Evolutionary conservation across 202 grass and related monocot species (phyloP), one percentile per base, ranked within the genome.

Genomic region (Hordeum pubiflorum): DNA sequence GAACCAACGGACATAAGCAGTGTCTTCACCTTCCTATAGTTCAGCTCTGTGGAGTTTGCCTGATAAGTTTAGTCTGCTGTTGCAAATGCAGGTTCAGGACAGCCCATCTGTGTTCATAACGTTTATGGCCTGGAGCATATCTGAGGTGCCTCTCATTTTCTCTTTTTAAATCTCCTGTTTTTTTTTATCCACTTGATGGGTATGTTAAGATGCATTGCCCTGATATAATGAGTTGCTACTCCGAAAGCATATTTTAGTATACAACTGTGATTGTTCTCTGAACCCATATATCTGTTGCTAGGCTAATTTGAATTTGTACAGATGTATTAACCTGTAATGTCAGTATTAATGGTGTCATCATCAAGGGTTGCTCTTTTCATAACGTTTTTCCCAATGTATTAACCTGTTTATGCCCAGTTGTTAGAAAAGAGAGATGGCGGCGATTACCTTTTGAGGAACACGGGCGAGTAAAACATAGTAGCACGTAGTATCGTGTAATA

Each of bases 121-220:
- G 18, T 93, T 97, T 72, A 82, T 81, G 63, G 90, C 92, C 43
- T 97, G 95, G 95, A 94, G 92, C 77, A 82, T 91, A 56, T 88
- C 90, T 77, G 95, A 97, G 90, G 95, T 97, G n/a, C n/a, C n/a
- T n/a, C n/a, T n/a, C n/a, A n/a, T n/a, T n/a, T n/a, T n/a, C n/a
- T n/a, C n/a, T n/a, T n/a, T n/a, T n/a, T n/a, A n/a, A n/a, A n/a
- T n/a, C n/a, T n/a, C n/a, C n/a, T n/a, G n/a, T n/a, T n/a, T n/a
- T n/a, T n/a, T n/a, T n/a, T n/a, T n/a, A n/a, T n/a, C n/a, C n/a
- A 31, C 29, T 13, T 1, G 3, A 27, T 5, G 12, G 76, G 6
- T 41, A 66, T 7, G 8, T 66, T 69, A 70, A 12, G 23, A 59
- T 58, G 14, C 48, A 40, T 12, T 57, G 15, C 38, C 7, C 32